Evolutionary conservation across 495 filamentous ascomycete genomes (phyloP).

Genomic region (Tuber melanosporum): DNA sequence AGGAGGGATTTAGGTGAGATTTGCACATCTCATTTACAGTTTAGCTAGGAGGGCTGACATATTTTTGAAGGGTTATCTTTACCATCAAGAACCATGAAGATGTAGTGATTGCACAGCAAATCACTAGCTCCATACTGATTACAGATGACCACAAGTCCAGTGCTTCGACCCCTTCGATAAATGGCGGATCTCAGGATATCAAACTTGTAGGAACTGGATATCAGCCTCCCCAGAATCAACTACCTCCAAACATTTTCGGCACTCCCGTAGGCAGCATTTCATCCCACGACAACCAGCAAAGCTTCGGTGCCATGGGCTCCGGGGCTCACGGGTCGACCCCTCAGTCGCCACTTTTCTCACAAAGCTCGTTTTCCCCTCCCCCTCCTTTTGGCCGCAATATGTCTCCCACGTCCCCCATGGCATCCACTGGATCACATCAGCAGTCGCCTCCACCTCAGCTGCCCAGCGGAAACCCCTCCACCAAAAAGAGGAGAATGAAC

Average conservation of each 20-base stretch:
- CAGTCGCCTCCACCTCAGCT: slow-evolving; percentile 28
- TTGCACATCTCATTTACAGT: slow-evolving; percentile 12
- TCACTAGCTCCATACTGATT: slow-evolving; percentile 83
- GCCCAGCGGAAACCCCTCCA: slow-evolving; percentile 23
- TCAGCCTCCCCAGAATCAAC: slow-evolving; percentile 15
- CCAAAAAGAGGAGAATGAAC: slow-evolving; percentile 35
- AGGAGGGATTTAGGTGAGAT: slow-evolving; percentile 69
- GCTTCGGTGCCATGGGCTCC: slow-evolving; percentile 20
- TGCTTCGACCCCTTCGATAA: slow-evolving; percentile 25
- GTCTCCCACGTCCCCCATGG: slow-evolving; percentile 18
- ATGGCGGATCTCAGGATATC: slow-evolving; percentile 35
- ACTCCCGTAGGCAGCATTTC: background rate
- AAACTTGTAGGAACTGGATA: slow-evolving; percentile 29
- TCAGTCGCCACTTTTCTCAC: slow-evolving; percentile 12
- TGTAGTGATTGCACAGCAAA: slow-evolving; percentile 71
- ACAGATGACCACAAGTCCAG: slow-evolving; percentile 96
- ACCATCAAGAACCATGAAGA: slow-evolving; percentile 75
- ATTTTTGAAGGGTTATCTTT: slow-evolving; percentile 64
- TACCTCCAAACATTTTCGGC: slow-evolving; percentile 20
- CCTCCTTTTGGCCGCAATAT: slow-evolving; percentile 18
- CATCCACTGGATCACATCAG: slow-evolving; percentile 15
- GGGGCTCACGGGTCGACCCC: slow-evolving; percentile 3
- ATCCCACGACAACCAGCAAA: slow-evolving; percentile 20
- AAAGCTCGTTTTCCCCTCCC: slow-evolving; percentile 3
- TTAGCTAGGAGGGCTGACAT: slow-evolving; percentile 14